Conservation (phyloP, 2,329 filamentous ascomycete species). For the Venturia carpophila region DNA sequence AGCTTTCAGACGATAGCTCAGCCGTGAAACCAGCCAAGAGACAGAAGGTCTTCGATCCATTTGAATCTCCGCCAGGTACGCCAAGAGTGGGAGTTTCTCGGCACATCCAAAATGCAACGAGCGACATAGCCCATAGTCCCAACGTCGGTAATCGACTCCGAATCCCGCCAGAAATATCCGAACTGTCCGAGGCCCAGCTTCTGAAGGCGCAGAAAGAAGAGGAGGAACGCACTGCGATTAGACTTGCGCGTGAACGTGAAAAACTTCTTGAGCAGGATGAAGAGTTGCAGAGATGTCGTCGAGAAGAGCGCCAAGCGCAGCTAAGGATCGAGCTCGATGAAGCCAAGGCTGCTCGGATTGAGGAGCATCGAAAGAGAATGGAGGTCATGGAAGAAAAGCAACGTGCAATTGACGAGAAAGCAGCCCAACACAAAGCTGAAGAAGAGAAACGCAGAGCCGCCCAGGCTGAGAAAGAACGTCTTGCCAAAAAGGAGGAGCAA, state of each 20-base stretch:
- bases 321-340: constrained; percentile 1
- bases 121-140: neutral
- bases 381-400: neutral
- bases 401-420: neutral
- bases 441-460: constrained; percentile 1
- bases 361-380: neutral
- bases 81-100: neutral
- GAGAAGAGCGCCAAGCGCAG: constrained; percentile 2
- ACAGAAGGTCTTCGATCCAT: neutral
- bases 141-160: neutral
- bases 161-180: neutral
- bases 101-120: neutral
- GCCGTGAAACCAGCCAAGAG: neutral
- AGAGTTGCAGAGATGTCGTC: neutral
- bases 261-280: constrained; percentile 3
- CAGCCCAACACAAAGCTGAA: neutral
- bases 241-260: neutral
- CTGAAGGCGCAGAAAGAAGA: neutral
- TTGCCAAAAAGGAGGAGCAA: neutral
- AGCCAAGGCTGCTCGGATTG: constrained; percentile 2
- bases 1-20: neutral
- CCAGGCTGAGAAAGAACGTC: neutral
- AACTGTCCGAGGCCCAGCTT: neutral
- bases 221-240: neutral
- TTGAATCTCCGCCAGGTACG: neutral